phyloP scores from a whole-genome alignment of 2,329 filamentous ascomycete species.

The Thielaviopsis populi region DNA sequence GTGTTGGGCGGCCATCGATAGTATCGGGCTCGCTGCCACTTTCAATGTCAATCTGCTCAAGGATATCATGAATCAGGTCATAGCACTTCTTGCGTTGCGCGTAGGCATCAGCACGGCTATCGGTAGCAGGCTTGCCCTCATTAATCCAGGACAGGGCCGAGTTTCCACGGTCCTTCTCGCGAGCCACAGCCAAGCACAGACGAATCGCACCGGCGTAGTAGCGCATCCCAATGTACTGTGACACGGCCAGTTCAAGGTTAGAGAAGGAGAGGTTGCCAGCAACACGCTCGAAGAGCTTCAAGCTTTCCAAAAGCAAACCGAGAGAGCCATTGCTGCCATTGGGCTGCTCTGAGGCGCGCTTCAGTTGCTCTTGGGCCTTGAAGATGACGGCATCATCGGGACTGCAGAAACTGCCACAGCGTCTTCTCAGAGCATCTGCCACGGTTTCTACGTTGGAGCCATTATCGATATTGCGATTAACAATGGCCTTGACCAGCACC shows the following conservation, averaged over 20 bases:
- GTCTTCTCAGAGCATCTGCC: constrained; percentile 77
- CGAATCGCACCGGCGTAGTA: constrained; percentile 93
- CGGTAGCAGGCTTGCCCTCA: constrained; percentile 58
- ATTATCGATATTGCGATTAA: constrained; percentile 92
- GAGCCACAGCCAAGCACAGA: constrained; percentile 68
- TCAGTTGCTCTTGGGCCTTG: constrained; percentile 91
- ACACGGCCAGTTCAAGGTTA: constrained; percentile 62
- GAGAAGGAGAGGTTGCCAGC: constrained; percentile 66
- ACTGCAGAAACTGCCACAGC: constrained; percentile 95
- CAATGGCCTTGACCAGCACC: constrained; percentile 89
- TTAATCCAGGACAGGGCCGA: constrained; percentile 73
- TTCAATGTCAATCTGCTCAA: constrained; percentile 60
- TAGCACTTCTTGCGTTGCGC: constrained; percentile 66
- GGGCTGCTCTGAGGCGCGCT: constrained; percentile 68
- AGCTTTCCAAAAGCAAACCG: constrained; percentile 71
- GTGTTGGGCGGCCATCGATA: constrained; percentile 62
- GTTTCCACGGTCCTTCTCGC: constrained; percentile 76
- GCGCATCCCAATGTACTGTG: constrained; percentile 64
- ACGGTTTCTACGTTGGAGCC: constrained; percentile 96
- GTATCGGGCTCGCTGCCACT: constrained; percentile 54
- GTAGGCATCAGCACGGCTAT: constrained; percentile 54
- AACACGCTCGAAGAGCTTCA: constrained; percentile 78
- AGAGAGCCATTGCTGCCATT: constrained; percentile 62
- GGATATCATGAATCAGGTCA: constrained; percentile 68
- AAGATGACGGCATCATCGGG: constrained; percentile 95